A percentile compares a stretch with the other conserved stretches of the same genome.
These are phyloP conservation scores for Cyclospora cayetanensis DNA, from an alignment of 169 alveolate species.

Conservation along the genomic window DNA sequence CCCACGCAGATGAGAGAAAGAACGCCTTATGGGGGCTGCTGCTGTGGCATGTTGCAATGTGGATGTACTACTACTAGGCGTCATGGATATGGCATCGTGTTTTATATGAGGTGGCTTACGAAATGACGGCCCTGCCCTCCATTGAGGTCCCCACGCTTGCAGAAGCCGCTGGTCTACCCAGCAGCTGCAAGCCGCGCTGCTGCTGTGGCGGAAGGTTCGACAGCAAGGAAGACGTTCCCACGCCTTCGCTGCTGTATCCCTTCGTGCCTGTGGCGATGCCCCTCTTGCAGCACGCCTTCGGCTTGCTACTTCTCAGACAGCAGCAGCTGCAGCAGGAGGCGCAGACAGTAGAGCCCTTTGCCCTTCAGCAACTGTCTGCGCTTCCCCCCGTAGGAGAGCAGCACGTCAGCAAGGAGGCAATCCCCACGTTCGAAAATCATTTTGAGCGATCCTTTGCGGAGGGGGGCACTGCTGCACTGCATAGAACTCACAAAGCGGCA, in stretches of 20 bases:
- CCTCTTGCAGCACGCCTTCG: conserved; percentile 46
- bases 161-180: conserved; percentile 45
- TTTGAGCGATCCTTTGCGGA: neutral
- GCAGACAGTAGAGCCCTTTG: conserved; percentile 28
- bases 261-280: conserved; percentile 28
- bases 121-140: neutral
- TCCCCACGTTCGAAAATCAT: too few species aligned
- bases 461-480: conserved; percentile 16
- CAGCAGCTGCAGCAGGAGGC: conserved; percentile 32
- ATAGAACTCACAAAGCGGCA: conserved; percentile 30
- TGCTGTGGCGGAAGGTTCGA: neutral
- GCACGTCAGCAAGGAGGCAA: neutral
- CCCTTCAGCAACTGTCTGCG: conserved; percentile 10
- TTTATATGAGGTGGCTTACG: conserved; percentile 5
- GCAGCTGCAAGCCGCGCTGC: neutral
- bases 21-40: too few species aligned
- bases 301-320: conserved; percentile 36
- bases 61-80: too few species aligned
- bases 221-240: neutral
- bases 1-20: neutral
- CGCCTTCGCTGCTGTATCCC: neutral
- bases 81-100: neutral
- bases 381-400: neutral
- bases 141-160: neutral
- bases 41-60: too few species aligned